phyloP scores from a whole-genome alignment of 495 filamentous ascomycete genomes.

The Chaetomidium leptoderma region DNA sequence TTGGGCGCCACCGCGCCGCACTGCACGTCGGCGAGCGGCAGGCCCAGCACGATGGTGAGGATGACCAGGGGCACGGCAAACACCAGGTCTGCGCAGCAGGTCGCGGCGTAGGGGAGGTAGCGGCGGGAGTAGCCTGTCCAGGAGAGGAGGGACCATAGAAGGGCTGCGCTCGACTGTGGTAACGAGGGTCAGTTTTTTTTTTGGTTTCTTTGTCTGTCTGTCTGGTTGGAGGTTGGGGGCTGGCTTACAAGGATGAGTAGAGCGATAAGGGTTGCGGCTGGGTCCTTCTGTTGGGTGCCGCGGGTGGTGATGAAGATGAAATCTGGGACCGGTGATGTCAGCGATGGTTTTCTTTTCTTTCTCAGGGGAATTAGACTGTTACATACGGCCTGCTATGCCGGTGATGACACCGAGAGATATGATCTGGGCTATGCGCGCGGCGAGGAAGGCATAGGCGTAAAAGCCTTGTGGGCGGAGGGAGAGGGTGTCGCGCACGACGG shows the following conservation, averaged over 20 bases:
- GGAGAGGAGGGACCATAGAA: conserved; percentile 71
- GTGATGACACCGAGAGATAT: conserved; percentile 1
- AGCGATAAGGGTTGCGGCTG: conserved; percentile 4
- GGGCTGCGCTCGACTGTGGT: conserved; percentile 65
- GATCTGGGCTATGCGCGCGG: conserved; percentile 1
- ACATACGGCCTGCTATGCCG: conserved; percentile 5
- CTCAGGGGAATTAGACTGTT: background rate
- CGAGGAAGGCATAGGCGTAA: conserved; percentile 14
- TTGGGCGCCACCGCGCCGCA: background rate
- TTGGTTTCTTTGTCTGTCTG: background rate
- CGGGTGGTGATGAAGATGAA: conserved; percentile 4
- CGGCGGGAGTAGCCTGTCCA: conserved; percentile 72
- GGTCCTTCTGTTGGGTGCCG: background rate
- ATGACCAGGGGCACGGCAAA: conserved; percentile 69
- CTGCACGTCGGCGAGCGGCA: conserved; percentile 45
- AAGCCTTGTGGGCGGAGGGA: conserved; percentile 17
- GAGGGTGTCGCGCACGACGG: conserved; percentile 4
- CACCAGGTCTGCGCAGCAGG: conserved; percentile 58
- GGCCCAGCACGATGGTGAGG: conserved; percentile 67
- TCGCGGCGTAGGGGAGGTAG: conserved; percentile 67
- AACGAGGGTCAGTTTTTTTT: background rate
- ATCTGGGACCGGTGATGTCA: background rate
- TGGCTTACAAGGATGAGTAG: conserved; percentile 11
- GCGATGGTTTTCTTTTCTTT: no score
- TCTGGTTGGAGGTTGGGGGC: no score